These are phyloP conservation scores for Mariannaea elegans DNA, from an alignment of 2,329 filamentous ascomycete species.

Conservation along the genomic window DNA sequence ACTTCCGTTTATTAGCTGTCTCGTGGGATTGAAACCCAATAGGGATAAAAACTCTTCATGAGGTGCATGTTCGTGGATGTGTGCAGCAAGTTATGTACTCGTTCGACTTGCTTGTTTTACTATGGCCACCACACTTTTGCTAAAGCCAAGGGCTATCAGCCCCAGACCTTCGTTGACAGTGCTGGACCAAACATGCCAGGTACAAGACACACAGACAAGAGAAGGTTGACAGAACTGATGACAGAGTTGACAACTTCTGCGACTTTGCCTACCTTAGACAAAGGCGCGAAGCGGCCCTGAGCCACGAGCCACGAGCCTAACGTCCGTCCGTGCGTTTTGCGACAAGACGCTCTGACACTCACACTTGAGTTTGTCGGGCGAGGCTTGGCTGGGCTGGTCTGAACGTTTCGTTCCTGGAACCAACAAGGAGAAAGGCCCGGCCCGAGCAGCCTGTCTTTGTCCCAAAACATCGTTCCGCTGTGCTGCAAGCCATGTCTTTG, in stretches of 20 bases:
- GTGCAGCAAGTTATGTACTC: not conserved
- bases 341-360: constrained; percentile 19
- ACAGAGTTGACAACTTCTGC: constrained; percentile 4
- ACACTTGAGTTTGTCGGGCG: constrained; percentile 27
- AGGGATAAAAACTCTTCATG: not conserved
- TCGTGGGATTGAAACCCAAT: constrained; percentile 5
- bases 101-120: constrained; percentile 4
- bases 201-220: constrained; percentile 1
- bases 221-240: constrained; percentile 22
- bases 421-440: constrained; percentile 35
- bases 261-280: constrained; percentile 34
- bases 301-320: constrained; percentile 38
- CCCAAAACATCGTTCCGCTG: constrained; percentile 19
- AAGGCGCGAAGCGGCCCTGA: constrained; percentile 22
- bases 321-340: constrained; percentile 35
- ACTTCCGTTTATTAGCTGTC: not conserved
- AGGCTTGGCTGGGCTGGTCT: constrained; percentile 24
- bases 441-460: constrained; percentile 33
- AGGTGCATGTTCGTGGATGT: constrained; percentile 10
- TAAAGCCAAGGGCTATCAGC: constrained; percentile 5
- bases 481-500: not conserved
- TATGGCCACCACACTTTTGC: constrained; percentile 16
- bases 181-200: constrained; percentile 9
- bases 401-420: constrained; percentile 18
- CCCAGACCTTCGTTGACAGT: not conserved